These are phyloP conservation scores for Pittosporum tobira DNA, from an alignment of 129 eudicot genomes.

Conservation along the genomic window DNA sequence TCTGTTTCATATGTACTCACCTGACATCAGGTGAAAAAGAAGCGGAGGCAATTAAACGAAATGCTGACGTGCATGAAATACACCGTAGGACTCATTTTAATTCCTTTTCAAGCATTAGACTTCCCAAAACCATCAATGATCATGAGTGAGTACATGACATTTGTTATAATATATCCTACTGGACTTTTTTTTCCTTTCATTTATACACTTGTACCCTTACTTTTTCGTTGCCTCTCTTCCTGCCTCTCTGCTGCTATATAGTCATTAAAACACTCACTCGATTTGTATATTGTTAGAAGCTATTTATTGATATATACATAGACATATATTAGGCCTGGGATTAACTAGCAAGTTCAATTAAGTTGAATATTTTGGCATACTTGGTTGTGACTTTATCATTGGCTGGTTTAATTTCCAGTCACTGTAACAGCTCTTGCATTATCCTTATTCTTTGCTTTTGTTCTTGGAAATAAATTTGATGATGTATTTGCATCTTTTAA, in stretches of 20 bases:
- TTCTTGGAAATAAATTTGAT: no score
- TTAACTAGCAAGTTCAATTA: background rate
- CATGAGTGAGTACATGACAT: conserved; percentile 69
- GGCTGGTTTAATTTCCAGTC: no score
- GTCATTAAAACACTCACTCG: no score
- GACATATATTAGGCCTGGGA: background rate
- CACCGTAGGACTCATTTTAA: conserved; percentile 73
- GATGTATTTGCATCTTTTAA: background rate
- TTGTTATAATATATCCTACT: background rate
- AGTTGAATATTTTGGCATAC: background rate
- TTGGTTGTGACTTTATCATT: background rate
- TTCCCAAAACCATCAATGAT: conserved; percentile 63
- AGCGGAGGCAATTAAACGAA: conserved; percentile 60
- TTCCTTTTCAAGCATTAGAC: conserved; percentile 33
- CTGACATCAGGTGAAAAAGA: conserved; percentile 91
- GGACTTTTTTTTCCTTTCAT: background rate
- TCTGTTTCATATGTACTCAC: conserved; percentile 87
- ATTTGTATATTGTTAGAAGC: background rate
- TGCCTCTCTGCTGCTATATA: background rate
- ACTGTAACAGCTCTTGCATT: background rate
- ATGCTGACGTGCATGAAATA: conserved; percentile 89
- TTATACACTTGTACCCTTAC: background rate
- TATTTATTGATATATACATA: no score
- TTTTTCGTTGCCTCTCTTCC: background rate
- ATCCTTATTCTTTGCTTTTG: no score